Base-by-base conservation (phyloP, 2,329 filamentous ascomycete species). In the Hawksworthiomyces lignivorus region DNA sequence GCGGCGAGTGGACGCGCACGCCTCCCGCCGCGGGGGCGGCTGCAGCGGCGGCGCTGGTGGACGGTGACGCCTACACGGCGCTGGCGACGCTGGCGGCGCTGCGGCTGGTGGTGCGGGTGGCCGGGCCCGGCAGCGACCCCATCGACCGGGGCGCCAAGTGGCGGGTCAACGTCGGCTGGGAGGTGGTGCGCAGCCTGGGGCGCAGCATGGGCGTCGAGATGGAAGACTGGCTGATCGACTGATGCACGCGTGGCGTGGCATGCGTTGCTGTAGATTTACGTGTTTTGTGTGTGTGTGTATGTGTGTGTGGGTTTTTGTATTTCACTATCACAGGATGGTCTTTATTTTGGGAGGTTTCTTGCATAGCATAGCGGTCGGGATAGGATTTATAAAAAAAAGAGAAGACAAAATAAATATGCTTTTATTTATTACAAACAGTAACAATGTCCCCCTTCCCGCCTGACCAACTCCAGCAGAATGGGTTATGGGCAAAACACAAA, bases 81-180 rank as follows among this genome's bases (percentile, higher is more conserved):
- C 71, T 92, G 36, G 80, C 84, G 4, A 90, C 85, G 17, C 63
- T 92, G 43, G 75, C 79, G 2, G 86, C 82, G 51, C 61, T 92
- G 56, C 62, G 83, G 31, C 56, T 92, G 52, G 60, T 92, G 26
- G 70, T 84, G 26, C 73, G 79, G 31, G 80, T 85, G 3, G 80
- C 78, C 14, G 72, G 70, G 3, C 44, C 42, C 14, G 62, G 68
- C 20, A 65, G 68, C 9, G 84, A 89, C 60, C 63, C 72, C 20
- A 67, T 87, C 54, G 85, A 90, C 56, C 67, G 77, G 1, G 77
- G 77, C 1, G 78, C 76, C 5, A 81, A 83, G 60, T 92, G 84
- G 83, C 77, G 82, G 54, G 81, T 89, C 9, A 86, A 84, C 51
- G 79, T 86, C 44, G 78, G 80, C 1, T 89, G 84, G 84, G 87